These are phyloP conservation scores for Castanospermum australe DNA, from an alignment of 306 rosid species.

Conservation along the genomic window DNA sequence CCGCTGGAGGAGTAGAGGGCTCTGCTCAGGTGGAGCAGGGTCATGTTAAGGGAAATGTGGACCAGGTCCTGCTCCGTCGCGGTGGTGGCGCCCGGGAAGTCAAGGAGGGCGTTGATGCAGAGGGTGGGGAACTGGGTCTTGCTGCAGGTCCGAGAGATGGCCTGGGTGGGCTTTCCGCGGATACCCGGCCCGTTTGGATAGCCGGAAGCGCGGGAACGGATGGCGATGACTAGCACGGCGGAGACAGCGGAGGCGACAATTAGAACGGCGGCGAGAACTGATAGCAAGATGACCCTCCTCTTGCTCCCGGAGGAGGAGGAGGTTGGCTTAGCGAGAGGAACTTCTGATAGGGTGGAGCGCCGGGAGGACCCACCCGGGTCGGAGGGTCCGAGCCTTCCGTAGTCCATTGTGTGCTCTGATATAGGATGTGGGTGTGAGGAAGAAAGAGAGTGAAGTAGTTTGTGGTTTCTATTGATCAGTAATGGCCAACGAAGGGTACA, in stretches of 20 bases:
- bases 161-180: conserved; percentile 66
- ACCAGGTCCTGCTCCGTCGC: conserved; percentile 73
- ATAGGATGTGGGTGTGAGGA: neutral
- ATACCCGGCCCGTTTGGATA: neutral
- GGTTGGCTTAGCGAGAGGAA: conserved; percentile 17
- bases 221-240: conserved; percentile 41
- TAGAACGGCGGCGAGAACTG: conserved; percentile 47
- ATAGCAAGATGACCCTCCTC: conserved; percentile 47
- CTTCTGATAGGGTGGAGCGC: conserved; percentile 23
- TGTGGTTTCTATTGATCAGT: neutral
- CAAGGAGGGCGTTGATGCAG: conserved; percentile 74
- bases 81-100: conserved; percentile 68
- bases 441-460: neutral
- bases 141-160: conserved; percentile 82
- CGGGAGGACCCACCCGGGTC: conserved; percentile 48
- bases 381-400: conserved; percentile 43
- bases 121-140: conserved; percentile 66
- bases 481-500: neutral
- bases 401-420: conserved; percentile 39
- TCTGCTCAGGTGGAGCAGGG: conserved; percentile 58
- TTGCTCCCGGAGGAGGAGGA: neutral
- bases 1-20: conserved; percentile 59
- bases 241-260: conserved; percentile 62
- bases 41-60: conserved; percentile 86
- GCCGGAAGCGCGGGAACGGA: conserved; percentile 28